Base-by-base conservation (phyloP, 2,329 filamentous ascomycete genomes). In the Cercospora janseana region DNA sequence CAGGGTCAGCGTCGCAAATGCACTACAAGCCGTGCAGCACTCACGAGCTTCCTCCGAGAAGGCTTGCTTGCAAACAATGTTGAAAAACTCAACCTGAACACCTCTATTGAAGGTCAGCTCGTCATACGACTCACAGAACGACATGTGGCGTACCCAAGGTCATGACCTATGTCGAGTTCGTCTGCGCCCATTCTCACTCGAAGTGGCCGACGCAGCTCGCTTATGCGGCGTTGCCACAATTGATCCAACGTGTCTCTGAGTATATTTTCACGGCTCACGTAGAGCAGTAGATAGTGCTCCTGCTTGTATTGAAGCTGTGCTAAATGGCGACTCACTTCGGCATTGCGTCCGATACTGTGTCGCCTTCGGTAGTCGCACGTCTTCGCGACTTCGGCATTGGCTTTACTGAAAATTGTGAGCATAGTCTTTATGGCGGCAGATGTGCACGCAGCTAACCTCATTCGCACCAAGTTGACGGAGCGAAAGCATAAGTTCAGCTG, bases 71-170 rank as follows among this genome's bases (percentile, higher is more conserved):
- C 96, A 83, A 13, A 88, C 83, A 21, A 96, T 72, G 12, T 89
- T 83, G 72, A 98, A 97, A 66, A 95, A 97, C 57, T 98, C 93
- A 66, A 95, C 91, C 61, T 96, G 92, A 1, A 98, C 91, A 56
- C 93, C 93, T 34, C 93, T 46, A 18, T 16, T n/a, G 12, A 13
- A 6, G 21, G 44, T 46, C 44, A 46, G 44, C 31, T 28, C 31
- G 21, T 27, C 7, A 15, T 18, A 10, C 28, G 4, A 34, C 10
- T 15, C 20, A n/a, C 23, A 16, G 6, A 12, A 26, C 10, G n/a
- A 27, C n/a, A n/a, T n/a, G n/a, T n/a, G n/a, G 16, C 31, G 18
- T 46, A 46, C 44, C 44, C 93, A 41, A 92, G 89, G 67, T 98
- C 93, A 26, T 94, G 82, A 0, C 93, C 93, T 66, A 94, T 85